Conservation (phyloP, 192 early-diverging fungal species). For the Rhizophlyctis rosea region DNA sequence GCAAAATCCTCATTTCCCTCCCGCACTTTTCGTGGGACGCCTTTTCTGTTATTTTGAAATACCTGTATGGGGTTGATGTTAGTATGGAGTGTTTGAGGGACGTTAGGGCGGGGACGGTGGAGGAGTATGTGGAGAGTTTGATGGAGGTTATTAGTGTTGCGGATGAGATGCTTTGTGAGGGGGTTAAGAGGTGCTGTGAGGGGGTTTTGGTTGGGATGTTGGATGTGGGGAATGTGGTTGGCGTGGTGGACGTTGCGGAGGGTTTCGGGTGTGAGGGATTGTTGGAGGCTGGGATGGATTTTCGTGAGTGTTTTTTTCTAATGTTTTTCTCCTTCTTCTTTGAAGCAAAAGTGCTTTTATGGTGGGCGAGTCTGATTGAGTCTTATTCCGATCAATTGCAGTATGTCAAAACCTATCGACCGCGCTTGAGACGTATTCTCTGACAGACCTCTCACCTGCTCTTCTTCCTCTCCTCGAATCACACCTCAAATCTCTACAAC, state of each 20-base stretch:
- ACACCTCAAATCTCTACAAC: conserved; percentile 27
- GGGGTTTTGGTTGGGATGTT: conserved; percentile 26
- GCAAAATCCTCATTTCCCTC: conserved; percentile 43
- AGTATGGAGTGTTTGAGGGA: no score
- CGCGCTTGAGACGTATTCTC: conserved; percentile 16
- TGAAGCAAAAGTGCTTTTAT: no score
- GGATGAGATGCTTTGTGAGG: conserved; percentile 57
- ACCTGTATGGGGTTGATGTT: conserved; percentile 48
- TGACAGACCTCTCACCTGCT: conserved; percentile 16
- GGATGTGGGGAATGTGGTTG: conserved; percentile 47
- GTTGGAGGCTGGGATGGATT: conserved; percentile 52
- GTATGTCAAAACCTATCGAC: conserved; percentile 39
- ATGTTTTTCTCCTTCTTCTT: no score
- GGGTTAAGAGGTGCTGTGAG: conserved; percentile 36
- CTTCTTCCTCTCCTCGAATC: conserved; percentile 27
- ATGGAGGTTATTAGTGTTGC: conserved; percentile 58
- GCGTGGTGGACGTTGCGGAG: conserved; percentile 53
- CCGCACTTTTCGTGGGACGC: conserved; percentile 47
- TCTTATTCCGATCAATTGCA: conserved; percentile 17
- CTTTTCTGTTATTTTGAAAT: conserved; percentile 49
- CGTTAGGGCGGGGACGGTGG: conserved; percentile 42
- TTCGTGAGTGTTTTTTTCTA: conserved; percentile 21
- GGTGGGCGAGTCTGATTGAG: no score
- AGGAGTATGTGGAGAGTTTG: conserved; percentile 49
- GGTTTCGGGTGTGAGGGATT: conserved; percentile 47